Evolutionary conservation across 768 basidiomycete genomes (phyloP).

Genomic region (Myochromella boudieri): DNA sequence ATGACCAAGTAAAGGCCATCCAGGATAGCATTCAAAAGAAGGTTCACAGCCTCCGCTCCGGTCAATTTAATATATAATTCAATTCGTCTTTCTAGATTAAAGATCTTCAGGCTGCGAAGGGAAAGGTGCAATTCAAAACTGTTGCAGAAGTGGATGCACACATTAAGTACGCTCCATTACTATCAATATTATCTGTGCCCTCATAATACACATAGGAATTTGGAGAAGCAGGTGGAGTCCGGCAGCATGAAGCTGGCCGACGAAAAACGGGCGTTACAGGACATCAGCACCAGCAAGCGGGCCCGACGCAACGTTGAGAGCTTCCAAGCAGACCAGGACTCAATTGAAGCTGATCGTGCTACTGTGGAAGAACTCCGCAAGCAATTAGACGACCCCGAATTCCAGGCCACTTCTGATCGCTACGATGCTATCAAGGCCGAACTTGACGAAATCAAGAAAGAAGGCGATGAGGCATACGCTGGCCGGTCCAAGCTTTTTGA

Average conservation of each 20-base stretch:
- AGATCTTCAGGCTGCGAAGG: constrained; percentile 78
- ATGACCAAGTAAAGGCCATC: constrained; percentile 76
- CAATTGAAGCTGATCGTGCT: constrained; percentile 77
- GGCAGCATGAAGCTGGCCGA: constrained; percentile 90
- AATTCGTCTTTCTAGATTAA: constrained; percentile 56
- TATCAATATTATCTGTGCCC: constrained; percentile 6
- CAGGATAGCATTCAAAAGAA: constrained; percentile 83
- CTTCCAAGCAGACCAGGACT: constrained; percentile 76
- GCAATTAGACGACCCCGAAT: constrained; percentile 88
- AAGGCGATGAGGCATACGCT: constrained; percentile 82
- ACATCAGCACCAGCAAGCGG: constrained; percentile 76
- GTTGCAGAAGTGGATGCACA: constrained; percentile 85
- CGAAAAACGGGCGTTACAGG: constrained; percentile 92
- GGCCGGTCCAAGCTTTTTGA: constrained; percentile 81
- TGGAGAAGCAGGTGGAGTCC: constrained; percentile 91
- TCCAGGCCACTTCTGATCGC: constrained; percentile 75
- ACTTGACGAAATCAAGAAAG: constrained; percentile 83
- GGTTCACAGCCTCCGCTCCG: constrained; percentile 38
- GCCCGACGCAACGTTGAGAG: constrained; percentile 73
- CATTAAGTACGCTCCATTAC: constrained; percentile 61
- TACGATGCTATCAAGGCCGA: constrained; percentile 83
- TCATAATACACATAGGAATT: constrained; percentile 45
- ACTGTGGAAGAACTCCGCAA: constrained; percentile 77
- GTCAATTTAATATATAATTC: background rate
- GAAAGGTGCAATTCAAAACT: constrained; percentile 77